Evolutionary conservation across 495 filamentous ascomycete genomes (phyloP).

Genomic region (Hypoxylon fuscum): DNA sequence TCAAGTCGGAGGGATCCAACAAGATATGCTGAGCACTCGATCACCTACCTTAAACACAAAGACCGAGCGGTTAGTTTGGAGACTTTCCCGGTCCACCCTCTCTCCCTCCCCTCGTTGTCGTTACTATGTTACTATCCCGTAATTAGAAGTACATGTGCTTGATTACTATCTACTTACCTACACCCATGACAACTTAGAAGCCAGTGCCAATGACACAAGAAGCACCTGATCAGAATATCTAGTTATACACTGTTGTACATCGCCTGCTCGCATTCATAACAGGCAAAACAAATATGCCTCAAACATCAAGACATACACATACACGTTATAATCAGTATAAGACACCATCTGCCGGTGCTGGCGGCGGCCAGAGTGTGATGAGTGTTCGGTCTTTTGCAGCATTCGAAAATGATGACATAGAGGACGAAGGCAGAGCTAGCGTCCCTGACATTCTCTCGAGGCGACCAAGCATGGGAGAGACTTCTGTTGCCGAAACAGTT

Average conservation of each 20-base stretch:
- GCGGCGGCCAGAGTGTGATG: slow-evolving; percentile 2
- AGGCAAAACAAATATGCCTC: not conserved
- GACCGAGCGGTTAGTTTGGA: no score
- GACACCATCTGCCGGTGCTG: not conserved
- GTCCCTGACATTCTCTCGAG: slow-evolving; percentile 22
- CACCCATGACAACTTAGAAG: no score
- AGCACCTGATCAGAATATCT: no score
- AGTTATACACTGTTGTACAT: no score
- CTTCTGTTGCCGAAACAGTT: slow-evolving; percentile 20
- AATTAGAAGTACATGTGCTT: no score
- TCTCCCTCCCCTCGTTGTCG: not conserved
- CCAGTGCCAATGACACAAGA: no score
- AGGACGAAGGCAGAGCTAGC: not conserved
- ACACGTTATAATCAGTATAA: not conserved
- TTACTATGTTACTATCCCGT: no score
- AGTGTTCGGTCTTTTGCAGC: slow-evolving; percentile 31
- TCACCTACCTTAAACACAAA: no score
- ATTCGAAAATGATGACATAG: slow-evolving; percentile 19
- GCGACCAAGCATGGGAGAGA: slow-evolving; percentile 8
- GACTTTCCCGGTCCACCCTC: not conserved
- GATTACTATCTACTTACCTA: no score
- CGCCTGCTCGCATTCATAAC: not conserved
- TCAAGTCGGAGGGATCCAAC: no score
- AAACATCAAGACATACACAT: not conserved
- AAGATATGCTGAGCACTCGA: no score